phyloP scores from a whole-genome alignment of 2,329 filamentous ascomycete species.

The Paraphaeosphaeria sporulosa region DNA sequence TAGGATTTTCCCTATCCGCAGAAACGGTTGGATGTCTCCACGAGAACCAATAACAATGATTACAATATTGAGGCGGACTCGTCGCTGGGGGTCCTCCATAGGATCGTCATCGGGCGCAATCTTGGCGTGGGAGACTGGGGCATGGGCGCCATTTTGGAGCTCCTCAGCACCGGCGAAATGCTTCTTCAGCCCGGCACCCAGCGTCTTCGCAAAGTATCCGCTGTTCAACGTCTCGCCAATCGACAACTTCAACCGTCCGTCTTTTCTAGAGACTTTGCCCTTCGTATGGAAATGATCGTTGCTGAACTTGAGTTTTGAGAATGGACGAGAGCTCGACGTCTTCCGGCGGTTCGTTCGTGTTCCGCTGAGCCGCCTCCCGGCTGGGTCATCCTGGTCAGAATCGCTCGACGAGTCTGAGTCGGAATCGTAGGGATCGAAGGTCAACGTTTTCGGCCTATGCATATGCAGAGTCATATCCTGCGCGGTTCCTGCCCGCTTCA shows the following conservation, averaged over 20 bases:
- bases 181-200: constrained; percentile 69
- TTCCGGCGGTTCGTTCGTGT: constrained; percentile 13
- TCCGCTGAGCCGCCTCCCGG: not conserved
- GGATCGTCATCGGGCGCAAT: constrained; percentile 43
- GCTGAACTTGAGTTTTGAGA: constrained; percentile 65
- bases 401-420: constrained; percentile 35
- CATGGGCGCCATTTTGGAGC: constrained; percentile 30
- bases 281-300: constrained; percentile 72
- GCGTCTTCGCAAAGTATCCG: constrained; percentile 76
- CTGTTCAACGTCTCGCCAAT: constrained; percentile 74
- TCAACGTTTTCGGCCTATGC: constrained; percentile 33
- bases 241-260: constrained; percentile 75
- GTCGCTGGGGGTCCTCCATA: constrained; percentile 41
- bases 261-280: constrained; percentile 70
- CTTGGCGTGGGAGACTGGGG: constrained; percentile 22
- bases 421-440: constrained; percentile 41
- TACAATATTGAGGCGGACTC: constrained; percentile 75
- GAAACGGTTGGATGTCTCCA: constrained; percentile 82
- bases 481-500: constrained; percentile 22
- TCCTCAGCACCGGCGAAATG: constrained; percentile 54
- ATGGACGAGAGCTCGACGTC: constrained; percentile 40
- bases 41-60: constrained; percentile 84
- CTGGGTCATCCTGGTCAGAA: constrained; percentile 33
- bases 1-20: constrained; percentile 76
- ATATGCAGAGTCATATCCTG: constrained; percentile 23